A percentile compares a stretch with the other conserved stretches of the same genome.
phyloP scores from a whole-genome alignment of 805 yeast genomes.

The Kuraishia floccosa region DNA sequence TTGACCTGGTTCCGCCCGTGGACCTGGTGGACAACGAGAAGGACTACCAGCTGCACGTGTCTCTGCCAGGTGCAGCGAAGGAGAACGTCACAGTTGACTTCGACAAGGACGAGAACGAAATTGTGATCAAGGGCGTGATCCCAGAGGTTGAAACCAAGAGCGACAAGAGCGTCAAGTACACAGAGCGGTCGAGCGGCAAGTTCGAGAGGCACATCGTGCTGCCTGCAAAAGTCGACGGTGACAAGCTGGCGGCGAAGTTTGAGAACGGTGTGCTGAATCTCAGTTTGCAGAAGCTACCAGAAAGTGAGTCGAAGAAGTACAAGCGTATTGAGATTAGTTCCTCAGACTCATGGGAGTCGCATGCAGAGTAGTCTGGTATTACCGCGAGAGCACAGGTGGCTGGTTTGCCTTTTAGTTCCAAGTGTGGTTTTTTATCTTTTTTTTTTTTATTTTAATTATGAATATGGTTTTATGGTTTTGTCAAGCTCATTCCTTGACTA shows the following conservation, averaged over 20 bases:
- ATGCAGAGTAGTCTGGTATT: too few species aligned
- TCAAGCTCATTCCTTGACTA: too few species aligned
- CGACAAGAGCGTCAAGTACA: conserved; percentile 5
- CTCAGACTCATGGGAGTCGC: conserved; percentile 1
- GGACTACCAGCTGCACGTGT: conserved; percentile 26
- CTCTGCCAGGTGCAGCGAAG: conserved; percentile 36
- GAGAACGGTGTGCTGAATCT: conserved; percentile 32
- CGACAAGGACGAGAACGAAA: conserved; percentile 29
- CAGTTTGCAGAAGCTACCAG: conserved; percentile 25
- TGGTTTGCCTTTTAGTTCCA: too few species aligned
- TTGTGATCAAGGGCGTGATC: conserved; percentile 31
- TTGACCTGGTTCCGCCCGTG: conserved; percentile 25
- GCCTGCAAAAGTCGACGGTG: conserved; percentile 30
- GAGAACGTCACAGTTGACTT: conserved; percentile 33
- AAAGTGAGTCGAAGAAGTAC: conserved; percentile 7
- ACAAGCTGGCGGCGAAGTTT: conserved; percentile 31
- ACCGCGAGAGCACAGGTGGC: too few species aligned
- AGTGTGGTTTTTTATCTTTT: too few species aligned
- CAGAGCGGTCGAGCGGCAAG: conserved; percentile 13
- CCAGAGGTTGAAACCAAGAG: conserved; percentile 9
- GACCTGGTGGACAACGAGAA: conserved; percentile 33
- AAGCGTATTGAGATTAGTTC: conserved; percentile 10
- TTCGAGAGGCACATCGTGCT: conserved; percentile 31
- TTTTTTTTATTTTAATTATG: too few species aligned
- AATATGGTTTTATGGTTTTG: too few species aligned